Base-by-base conservation (phyloP, 1,139 yeast genomes). In the Casaregolazyma suthepensis region DNA sequence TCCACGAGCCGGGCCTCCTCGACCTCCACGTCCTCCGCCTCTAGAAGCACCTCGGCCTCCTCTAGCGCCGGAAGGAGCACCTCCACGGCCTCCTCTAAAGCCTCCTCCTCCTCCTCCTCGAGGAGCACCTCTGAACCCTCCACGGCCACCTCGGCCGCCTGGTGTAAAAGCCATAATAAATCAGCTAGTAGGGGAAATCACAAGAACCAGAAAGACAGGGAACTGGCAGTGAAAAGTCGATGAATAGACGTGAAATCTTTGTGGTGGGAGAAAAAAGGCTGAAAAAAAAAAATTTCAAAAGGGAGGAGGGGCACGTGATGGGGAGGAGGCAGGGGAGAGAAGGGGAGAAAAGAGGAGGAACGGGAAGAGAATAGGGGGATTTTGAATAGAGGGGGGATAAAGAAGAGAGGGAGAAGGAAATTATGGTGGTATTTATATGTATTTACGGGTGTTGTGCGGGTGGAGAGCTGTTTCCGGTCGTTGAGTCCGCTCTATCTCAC, bases 131-230 rank as follows among this genome's bases (percentile, higher is more conserved):
- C 79, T 78, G 38, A 59, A 59, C 78, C 57, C 55, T 46, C 59
- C 59, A 18, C 53, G 50, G 45, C 60, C 60, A 38, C 62, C 59
- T 48, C 61, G 54, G 20, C 59, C 59, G 19, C 57, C 57, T n/a
- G 66, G 61, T 51, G 80, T 73, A 79, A 75, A 70, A 62, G 82
- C 83, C 84, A 78, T 78, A 68, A n/a, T 35, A 15, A 12, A 35
- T 35, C 40, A 35, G 40, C 40, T 35, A 35, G 17, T 35, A 35
- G 40, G 40, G 40, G 9, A 35, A 35, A 35, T 35, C 7, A 35
- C 40, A 35, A 35, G 38, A 26, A 26, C 31, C 31, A 26, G 31
- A 9, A 3, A 13, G 40, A 35, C 17, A 9, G 40, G 40, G 12
- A 26, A 26, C 31, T 26, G 31, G 31, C 10, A 12, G 10, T 5